A percentile compares a stretch with the other conserved stretches of the same genome.
Evolutionary conservation across 345 rosid species (phyloP).

Genomic region (Turnera subulata): DNA sequence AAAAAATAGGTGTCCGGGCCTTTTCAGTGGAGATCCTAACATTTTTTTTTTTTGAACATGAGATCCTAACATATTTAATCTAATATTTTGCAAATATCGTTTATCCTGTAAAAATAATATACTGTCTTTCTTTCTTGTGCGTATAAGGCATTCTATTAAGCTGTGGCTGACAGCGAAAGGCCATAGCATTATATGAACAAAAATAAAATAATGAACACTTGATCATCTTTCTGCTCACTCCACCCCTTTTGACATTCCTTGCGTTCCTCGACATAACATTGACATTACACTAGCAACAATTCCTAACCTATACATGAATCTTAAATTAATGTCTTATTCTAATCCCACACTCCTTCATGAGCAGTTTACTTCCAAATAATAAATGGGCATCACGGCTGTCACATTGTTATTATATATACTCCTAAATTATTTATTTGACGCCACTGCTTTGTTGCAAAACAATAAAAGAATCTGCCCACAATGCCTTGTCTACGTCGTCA

Average conservation of each 20-base stretch:
- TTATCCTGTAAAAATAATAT: no score
- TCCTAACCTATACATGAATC: background rate
- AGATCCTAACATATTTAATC: no score
- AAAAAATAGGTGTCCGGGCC: no score
- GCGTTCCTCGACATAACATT: background rate
- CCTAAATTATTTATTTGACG: background rate
- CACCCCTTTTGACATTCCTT: slow-evolving; percentile 3
- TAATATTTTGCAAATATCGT: no score
- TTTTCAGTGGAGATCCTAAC: no score
- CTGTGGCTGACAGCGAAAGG: background rate
- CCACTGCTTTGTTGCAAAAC: no score
- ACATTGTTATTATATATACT: slow-evolving; percentile 1
- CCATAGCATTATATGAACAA: background rate
- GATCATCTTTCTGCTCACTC: background rate
- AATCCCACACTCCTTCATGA: background rate
- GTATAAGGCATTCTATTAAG: background rate
- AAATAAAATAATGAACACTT: background rate
- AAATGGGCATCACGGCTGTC: background rate
- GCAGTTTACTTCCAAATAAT: background rate
- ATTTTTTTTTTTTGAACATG: no score
- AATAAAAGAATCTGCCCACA: no score
- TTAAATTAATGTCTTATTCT: background rate
- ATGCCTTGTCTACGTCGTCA: no score
- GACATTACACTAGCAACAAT: background rate
- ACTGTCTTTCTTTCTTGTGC: no score